Conservation (phyloP, 495 filamentous ascomycete genomes). For the Penicillium simplicissimum region DNA sequence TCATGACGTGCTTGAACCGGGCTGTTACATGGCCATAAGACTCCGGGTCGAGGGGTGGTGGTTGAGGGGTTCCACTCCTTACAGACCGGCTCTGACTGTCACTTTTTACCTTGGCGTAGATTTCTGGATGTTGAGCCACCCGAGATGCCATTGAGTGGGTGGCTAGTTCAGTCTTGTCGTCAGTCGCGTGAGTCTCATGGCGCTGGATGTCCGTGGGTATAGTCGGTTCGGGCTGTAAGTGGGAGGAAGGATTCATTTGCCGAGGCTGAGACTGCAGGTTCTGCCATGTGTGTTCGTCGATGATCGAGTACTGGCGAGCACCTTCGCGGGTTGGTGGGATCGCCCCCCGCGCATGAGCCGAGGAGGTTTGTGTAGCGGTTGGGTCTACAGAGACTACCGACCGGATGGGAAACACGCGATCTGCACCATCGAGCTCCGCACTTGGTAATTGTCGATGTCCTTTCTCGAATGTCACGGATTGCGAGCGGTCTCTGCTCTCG, state of each 20-base stretch:
- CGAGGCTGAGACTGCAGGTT: conserved; percentile 21
- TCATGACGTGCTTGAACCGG: conserved; percentile 78
- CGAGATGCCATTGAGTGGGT: conserved; percentile 27
- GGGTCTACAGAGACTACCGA: conserved; percentile 77
- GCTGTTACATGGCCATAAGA: conserved; percentile 55
- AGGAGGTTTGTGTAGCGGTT: conserved; percentile 18
- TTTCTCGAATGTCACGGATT: conserved; percentile 18
- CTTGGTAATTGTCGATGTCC: conserved; percentile 5
- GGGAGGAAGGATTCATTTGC: conserved; percentile 9
- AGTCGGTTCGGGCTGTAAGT: conserved; percentile 9
- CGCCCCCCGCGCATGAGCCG: conserved; percentile 11
- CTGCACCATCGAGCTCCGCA: conserved; percentile 39
- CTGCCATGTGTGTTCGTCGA: conserved; percentile 35
- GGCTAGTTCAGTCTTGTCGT: conserved; percentile 22
- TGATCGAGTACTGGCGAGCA: conserved; percentile 35
- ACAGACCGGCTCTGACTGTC: conserved; percentile 14
- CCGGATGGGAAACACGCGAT: conserved; percentile 82
- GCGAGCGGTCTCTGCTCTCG: conserved; percentile 24
- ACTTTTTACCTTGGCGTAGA: conserved; percentile 18
- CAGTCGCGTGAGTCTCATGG: conserved; percentile 14
- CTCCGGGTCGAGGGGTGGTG: conserved; percentile 21
- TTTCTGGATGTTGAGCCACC: conserved; percentile 24
- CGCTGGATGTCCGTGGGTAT: conserved; percentile 15
- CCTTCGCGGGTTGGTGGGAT: conserved; percentile 29
- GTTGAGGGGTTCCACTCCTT: conserved; percentile 4